Conservation (phyloP, 106 monocot species). For the Vanilla planifolia region DNA sequence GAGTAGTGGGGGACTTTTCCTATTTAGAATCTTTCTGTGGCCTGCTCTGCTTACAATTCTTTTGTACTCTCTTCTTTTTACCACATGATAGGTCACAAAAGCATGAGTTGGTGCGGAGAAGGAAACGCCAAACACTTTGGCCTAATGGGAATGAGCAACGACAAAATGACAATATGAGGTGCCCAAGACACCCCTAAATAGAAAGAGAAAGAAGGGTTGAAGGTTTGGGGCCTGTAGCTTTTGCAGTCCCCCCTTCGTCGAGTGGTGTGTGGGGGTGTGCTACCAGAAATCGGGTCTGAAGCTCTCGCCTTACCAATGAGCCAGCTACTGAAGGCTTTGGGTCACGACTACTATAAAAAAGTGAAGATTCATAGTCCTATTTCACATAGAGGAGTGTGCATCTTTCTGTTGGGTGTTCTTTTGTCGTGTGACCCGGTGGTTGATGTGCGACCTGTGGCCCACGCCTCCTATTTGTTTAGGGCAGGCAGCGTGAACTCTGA, state of each 20-base stretch:
- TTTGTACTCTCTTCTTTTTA: no score
- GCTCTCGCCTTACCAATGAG: conserved; percentile 7
- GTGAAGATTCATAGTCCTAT: no score
- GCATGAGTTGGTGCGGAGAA: conserved; percentile 11
- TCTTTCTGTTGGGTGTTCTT: no score
- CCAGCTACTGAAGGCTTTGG: neutral
- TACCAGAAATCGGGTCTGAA: conserved; percentile 7
- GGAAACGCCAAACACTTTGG: conserved; percentile 13
- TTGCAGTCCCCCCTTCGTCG: conserved; percentile 3
- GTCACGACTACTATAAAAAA: no score
- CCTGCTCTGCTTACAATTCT: no score
- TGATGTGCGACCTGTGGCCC: no score
- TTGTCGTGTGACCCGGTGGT: no score
- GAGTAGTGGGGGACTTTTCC: no score
- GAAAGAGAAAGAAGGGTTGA: no score
- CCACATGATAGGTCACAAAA: conserved; percentile 5
- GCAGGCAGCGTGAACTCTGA: neutral
- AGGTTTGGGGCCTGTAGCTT: conserved; percentile 14
- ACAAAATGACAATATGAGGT: conserved; percentile 16
- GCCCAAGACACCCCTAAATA: conserved; percentile 6
- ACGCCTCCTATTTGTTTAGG: no score
- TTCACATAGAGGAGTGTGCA: no score
- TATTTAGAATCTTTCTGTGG: no score
- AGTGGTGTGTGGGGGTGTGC: conserved; percentile 16
- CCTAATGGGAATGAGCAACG: conserved; percentile 14